These are phyloP conservation scores for Batrachochytrium dendrobatidis DNA, from an alignment of 371 early-diverging fungal species.

Conservation along the genomic window DNA sequence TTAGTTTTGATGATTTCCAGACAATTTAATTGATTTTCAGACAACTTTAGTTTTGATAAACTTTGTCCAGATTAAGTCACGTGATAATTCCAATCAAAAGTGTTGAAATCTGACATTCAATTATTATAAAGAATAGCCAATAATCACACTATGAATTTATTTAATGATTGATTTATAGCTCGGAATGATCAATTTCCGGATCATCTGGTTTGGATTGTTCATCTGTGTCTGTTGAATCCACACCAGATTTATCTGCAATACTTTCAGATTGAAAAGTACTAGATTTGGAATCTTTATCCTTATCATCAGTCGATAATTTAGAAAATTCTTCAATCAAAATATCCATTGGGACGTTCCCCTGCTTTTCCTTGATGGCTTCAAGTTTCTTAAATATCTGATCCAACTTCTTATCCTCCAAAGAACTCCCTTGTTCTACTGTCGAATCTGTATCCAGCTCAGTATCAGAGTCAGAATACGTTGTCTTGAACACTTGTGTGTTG, in stretches of 20 bases:
- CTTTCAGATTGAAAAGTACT: no score
- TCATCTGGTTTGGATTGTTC: no score
- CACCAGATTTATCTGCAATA: no score
- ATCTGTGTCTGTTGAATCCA: no score
- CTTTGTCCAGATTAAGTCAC: neutral
- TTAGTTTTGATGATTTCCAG: neutral
- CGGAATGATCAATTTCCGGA: no score
- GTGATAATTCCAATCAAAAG: neutral
- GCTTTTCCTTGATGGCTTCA: neutral
- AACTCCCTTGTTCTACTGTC: neutral
- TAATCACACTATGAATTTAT: no score
- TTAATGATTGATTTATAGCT: no score
- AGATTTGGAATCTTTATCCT: no score
- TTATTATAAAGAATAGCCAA: neutral
- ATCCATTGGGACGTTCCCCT: neutral
- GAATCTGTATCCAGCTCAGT: neutral
- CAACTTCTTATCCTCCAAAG: neutral
- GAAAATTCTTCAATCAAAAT: neutral
- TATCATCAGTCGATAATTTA: no score
- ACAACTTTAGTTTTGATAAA: neutral
- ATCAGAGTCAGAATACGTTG: no score
- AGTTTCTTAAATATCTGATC: neutral
- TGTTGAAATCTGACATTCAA: neutral
- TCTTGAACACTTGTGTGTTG: neutral
- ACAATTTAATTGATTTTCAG: neutral